Conservation (phyloP, 805 yeast species). For the Wickerhamiella hasegawae region DNA sequence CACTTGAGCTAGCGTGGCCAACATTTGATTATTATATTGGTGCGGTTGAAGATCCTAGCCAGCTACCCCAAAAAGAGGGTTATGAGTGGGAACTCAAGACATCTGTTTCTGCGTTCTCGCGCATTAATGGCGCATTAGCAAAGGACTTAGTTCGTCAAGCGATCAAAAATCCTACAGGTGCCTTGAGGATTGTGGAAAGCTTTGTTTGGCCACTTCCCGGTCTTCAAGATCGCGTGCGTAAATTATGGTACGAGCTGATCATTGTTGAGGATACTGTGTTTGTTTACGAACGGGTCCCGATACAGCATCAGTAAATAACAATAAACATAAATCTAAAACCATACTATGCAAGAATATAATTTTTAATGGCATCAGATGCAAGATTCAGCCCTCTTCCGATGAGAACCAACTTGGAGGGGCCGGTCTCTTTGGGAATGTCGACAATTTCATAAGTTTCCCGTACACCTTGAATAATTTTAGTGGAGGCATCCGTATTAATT, state of each 20-base stretch:
- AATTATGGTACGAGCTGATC: neutral
- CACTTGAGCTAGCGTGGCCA: conserved; percentile 29
- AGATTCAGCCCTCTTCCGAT: conserved; percentile 45
- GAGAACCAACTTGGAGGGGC: conserved; percentile 45
- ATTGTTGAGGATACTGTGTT: neutral
- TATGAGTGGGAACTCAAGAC: neutral
- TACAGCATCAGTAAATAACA: neutral
- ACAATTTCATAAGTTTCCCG: conserved; percentile 78
- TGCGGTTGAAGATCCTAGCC: neutral
- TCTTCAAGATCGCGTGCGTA: neutral
- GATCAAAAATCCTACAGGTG: neutral
- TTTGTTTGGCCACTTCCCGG: neutral
- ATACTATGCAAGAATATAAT: no score
- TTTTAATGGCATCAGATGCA: neutral
- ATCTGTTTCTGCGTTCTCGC: neutral
- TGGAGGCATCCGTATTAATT: conserved; percentile 27
- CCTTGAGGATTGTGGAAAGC: neutral
- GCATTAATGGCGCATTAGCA: neutral
- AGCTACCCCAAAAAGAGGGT: neutral
- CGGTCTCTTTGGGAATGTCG: conserved; percentile 26
- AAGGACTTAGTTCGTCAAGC: neutral
- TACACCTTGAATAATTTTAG: conserved; percentile 73
- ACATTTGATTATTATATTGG: conserved; percentile 28
- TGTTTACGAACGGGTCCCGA: conserved; percentile 1
- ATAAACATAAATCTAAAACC: neutral